phyloP scores from a whole-genome alignment of 2,329 filamentous ascomycete genomes.

The Tolypocladium album region DNA sequence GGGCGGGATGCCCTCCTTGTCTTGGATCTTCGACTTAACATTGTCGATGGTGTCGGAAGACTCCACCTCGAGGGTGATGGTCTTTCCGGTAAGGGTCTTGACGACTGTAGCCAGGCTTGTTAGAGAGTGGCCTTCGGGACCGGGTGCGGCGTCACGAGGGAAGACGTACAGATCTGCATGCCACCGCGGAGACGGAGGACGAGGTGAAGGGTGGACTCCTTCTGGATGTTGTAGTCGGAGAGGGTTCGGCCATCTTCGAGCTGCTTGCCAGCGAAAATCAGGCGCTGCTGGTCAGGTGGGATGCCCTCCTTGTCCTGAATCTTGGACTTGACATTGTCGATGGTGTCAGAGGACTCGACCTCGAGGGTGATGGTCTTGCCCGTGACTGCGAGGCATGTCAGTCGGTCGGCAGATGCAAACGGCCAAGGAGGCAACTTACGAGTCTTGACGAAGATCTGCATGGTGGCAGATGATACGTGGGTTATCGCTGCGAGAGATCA shows the following conservation, averaged over 20 bases:
- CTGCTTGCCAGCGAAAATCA: constrained; percentile 96
- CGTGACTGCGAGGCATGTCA: constrained; percentile 5
- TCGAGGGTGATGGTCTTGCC: constrained; percentile 33
- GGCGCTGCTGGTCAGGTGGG: constrained; percentile 86
- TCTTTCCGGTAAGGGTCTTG: constrained; percentile 86
- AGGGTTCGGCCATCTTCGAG: constrained; percentile 72
- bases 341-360: constrained; percentile 84
- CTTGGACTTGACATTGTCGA: constrained; percentile 96
- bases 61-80: constrained; percentile 84
- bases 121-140: too few relatives aligned
- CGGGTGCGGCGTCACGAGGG: not conserved
- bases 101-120: constrained; percentile 35
- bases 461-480: constrained; percentile 35
- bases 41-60: constrained; percentile 90
- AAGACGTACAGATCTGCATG: constrained; percentile 54
- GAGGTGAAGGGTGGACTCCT: constrained; percentile 60
- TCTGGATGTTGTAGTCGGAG: constrained; percentile 47
- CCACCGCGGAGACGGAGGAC: constrained; percentile 61
- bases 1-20: constrained; percentile 95
- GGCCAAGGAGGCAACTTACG: constrained; percentile 45
- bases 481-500: constrained; percentile 12
- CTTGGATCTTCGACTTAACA: constrained; percentile 95
- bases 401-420: not conserved
- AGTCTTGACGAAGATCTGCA: constrained; percentile 99
- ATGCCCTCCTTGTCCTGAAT: constrained; percentile 99